Evolutionary conservation across 768 basidiomycete species (phyloP), one percentile per base, ranked within the genome.

Genomic region (Termitomyces bulborhizus): DNA sequence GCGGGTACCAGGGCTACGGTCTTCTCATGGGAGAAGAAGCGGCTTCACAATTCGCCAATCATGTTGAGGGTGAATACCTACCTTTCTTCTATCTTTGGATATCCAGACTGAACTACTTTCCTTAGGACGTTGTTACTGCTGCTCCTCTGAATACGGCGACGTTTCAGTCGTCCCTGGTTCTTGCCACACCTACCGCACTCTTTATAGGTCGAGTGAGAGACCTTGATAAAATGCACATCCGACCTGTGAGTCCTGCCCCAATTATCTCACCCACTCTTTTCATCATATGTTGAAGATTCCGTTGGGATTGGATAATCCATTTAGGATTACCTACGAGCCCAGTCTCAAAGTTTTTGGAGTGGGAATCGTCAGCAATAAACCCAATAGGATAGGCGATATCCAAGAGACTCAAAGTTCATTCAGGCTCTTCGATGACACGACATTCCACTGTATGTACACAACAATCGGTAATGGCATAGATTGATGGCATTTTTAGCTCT

Each of bases 181-280:
- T 93, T 42, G 81, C 81, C 9, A 78, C 81, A 3, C 65, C 76
- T 0, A 73, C 73, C 5, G 72, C 77, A 0, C 68, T 94, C 15
- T 69, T 80, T 46, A 80, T 96, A 44, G 93, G 92, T 7, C 72
- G 72, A 5, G 77, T 92, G 12, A 71, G 74, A 32, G 79, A 86
- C 56, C 72, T 92, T 11, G 82, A 89, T 59, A 90, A 89, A 67
- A 76, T 93, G 67, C 88, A 95, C 62, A 83, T 95, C 45, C 83
- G 85, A 54, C 81, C 90, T 36, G 91, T 91, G 66, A 59, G 80
- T 58, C 32, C 36, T 40, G 45, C 16, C 7, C 6, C 24, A 36
- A 13, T 16, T 21, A 0, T 5, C 9, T 13, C 4, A 27, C 16
- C 18, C 13, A 43, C 12, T 18, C 16, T 7, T 15, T 44, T 60